These are phyloP conservation scores for Blastobotrys capitulatus DNA, from an alignment of 1,139 yeast genomes.

Conservation along the genomic window DNA sequence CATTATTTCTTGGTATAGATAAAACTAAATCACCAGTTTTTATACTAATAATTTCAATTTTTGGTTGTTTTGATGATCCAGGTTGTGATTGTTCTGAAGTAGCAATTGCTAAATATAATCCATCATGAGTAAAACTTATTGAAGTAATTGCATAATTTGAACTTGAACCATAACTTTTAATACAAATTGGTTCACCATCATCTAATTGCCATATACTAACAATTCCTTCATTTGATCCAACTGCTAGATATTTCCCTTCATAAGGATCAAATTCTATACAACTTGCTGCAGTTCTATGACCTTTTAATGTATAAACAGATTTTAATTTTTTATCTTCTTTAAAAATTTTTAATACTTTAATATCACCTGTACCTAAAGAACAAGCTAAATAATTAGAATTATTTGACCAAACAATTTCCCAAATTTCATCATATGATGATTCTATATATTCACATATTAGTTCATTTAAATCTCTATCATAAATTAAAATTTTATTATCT, in stretches of 20 bases:
- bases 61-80: slow-evolving; percentile 20
- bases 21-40: slow-evolving; percentile 28
- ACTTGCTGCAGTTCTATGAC: slow-evolving; percentile 53
- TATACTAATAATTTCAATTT: slow-evolving; percentile 29
- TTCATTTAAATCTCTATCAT: slow-evolving; percentile 14
- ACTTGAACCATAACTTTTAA: slow-evolving; percentile 41
- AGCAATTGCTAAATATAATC: slow-evolving; percentile 32
- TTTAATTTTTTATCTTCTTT: slow-evolving; percentile 7
- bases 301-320: slow-evolving; percentile 32
- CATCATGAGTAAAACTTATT: slow-evolving; percentile 33
- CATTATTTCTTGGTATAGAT: slow-evolving; percentile 15
- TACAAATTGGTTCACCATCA: slow-evolving; percentile 39
- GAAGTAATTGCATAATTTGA: slow-evolving; percentile 38
- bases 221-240: slow-evolving; percentile 68
- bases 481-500: slow-evolving; percentile 21
- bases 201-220: slow-evolving; percentile 55
- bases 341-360: slow-evolving; percentile 21
- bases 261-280: slow-evolving; percentile 50
- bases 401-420: slow-evolving; percentile 37
- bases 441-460: slow-evolving; percentile 18
- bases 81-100: slow-evolving; percentile 18
- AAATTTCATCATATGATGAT: slow-evolving; percentile 25
- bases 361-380: slow-evolving; percentile 35
- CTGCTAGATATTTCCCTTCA: slow-evolving; percentile 48
- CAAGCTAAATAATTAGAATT: slow-evolving; percentile 27